Evolutionary conservation across 2,329 filamentous ascomycete genomes (phyloP), one percentile per base, ranked within the genome.

Genomic region (Hypoxylon sp.): DNA sequence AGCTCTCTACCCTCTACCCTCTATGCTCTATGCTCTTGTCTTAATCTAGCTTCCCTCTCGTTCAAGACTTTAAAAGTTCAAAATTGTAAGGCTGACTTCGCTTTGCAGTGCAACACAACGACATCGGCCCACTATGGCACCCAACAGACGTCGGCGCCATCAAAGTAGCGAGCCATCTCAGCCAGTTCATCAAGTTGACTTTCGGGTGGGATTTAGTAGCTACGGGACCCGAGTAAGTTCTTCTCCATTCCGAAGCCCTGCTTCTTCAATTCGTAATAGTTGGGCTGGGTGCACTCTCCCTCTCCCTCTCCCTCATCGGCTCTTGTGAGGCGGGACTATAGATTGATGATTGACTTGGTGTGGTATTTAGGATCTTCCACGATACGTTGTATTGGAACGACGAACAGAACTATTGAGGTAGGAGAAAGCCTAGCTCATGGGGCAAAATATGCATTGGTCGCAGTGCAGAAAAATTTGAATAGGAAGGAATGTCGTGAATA

Each of bases 121-220:
- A 89, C 72, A 87, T 89, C 65, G 83, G 81, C 1, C 87, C 87
- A 5, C 81, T 83, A 69, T 88, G 81, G 70, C 88, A 90, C 72
- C 87, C 86, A 0, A 90, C 87, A 0, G 88, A 90, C 72, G 83
- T 89, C 6, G 87, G 87, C 0, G 85, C 88, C 59, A 80, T 89
- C 73, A 90, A 90, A 75, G 76, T 90, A 6, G 87, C 87, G 2
- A 88, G 85, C 72, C 86, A 89, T 70, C 72, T 89, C 52, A 83
- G 85, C 68, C 85, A 88, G 76, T 90, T 84, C 75, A 85, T 88
- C 48, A 84, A 83, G 62, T 69, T 86, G 60, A 84, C 81, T 48
- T 84, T 89, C 72, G 83, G 83, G 1, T 90, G 87, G 87, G 81
- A 85, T 14, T 75, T 89, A 30, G 81, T 83, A 49, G 83, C 85